A percentile compares a stretch with the other conserved stretches of the same genome.
Evolutionary conservation across 2,329 filamentous ascomycete genomes (phyloP).

Genomic region (Sarocladiaceae sp.): DNA sequence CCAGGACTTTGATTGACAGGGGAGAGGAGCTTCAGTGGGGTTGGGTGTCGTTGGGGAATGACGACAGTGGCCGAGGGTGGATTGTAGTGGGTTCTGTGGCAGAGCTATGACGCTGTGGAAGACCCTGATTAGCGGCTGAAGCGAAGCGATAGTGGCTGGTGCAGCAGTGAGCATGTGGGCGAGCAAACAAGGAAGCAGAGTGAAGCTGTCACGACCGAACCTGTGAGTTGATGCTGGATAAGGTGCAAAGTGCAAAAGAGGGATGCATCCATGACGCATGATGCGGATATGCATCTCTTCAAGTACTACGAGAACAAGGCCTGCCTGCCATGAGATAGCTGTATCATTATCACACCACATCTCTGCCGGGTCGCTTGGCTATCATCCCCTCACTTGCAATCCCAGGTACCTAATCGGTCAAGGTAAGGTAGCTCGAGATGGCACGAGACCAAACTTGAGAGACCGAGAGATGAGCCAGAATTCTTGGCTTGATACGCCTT

Average conservation of each 20-base stretch:
- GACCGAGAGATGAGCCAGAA: no score
- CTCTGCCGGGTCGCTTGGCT: no score
- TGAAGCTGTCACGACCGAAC: neutral
- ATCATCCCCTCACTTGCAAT: no score
- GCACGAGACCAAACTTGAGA: no score
- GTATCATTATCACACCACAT: no score
- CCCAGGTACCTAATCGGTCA: no score
- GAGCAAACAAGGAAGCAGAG: no score
- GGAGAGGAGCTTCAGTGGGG: neutral
- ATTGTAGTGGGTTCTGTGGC: neutral
- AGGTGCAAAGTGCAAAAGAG: neutral
- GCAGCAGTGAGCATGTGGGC: no score
- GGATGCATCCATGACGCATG: neutral
- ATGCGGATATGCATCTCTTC: constrained; percentile 1
- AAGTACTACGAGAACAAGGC: neutral
- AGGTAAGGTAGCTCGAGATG: no score
- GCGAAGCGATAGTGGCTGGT: neutral
- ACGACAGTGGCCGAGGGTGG: neutral
- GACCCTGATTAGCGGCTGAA: neutral
- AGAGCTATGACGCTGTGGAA: neutral
- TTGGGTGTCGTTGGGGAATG: neutral
- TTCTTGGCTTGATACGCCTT: no score
- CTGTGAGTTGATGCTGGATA: neutral
- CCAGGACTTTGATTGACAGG: neutral
- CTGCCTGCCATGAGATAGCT: no score